Base-by-base conservation (phyloP, 768 basidiomycete genomes). In the Lactifluus rugatus region DNA sequence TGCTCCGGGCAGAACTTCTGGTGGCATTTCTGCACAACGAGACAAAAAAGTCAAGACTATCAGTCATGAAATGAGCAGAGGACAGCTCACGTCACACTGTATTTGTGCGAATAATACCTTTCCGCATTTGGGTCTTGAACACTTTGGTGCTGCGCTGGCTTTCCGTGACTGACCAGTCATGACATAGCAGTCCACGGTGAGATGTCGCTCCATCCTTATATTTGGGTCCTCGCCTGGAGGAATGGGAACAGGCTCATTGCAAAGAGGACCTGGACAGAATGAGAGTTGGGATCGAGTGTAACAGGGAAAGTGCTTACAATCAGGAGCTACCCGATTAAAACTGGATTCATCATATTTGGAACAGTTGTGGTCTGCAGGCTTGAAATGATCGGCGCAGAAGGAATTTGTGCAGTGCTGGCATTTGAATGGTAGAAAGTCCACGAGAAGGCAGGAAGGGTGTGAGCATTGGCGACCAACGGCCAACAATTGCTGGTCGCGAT, bases 381-480 rank as follows among this genome's bases (percentile, higher is more conserved):
- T 79, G 73, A 84, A 92, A 67, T 93, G 90, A 13, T 89, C 85
- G 42, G 82, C 81, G 64, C 91, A 93, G 73, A 83, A 93, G 0
- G 76, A 74, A 16, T 76, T 69, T 14, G 76, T 67, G 69, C 90
- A 93, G 65, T 90, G 87, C 50, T 87, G 84, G 69, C 90, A 93
- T 71, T 85, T 87, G 77, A 92, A 87, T 0, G 90, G 89, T 11
- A 93, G 74, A 64, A 91, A 92, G 74, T 93, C 90, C 66, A 91
- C 78, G 61, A 87, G 78, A 28, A 76, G 70, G 71, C 90, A 93
- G 1, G 79, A 71, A 0, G 78, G 68, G 51, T 81, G 75, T 14
- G 84, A 81, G 71, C 90, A 93, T 65, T 88, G 84, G 57, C 80
- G 77, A 7, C 88, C 87, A 62, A 92, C 69, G 41, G 74, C 70